Base-by-base conservation (phyloP, 192 early-diverging fungal species). In the Podila horticola region DNA sequence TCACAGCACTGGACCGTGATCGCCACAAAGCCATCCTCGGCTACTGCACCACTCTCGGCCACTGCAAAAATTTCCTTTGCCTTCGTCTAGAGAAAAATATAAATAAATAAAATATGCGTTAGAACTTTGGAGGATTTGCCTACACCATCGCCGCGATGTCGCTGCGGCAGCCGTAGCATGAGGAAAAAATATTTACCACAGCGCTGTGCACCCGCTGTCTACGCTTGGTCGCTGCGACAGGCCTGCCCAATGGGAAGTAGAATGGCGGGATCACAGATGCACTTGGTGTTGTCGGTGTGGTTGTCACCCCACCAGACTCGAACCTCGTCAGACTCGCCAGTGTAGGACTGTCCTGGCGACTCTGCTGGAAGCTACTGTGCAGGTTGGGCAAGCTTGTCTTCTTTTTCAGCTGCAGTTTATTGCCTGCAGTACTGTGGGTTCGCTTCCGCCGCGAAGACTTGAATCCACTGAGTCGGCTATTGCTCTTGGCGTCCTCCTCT, bases 1-100 rank as follows among this genome's bases (percentile, higher is more conserved):
- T 83, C 88, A 59, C 92, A 93, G 33, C 76, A 81, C 29, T 81
- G 65, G n/a, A 69, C 57, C 17, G 67, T 91, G 30, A 91, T 83
- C 36, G 75, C 67, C 20, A 79, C 67, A 85, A 91, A 89, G 48
- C 86, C 86, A 1, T 69, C 74, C 70, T 88, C 87, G 20, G 74
- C n/a, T 36, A 81, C 8, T 2, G 34, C 38, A 8, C 62, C 76
- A 52, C 69, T 72, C 62, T 81, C 66, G 30, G 65, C 17, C 24
- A 51, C 65, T 8, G 61, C 66, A 59, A 81, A 81, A 22, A 81
- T 64, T 22, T 81, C 76, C 12, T 72, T 81, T 5, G 70, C 70
- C 26, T 81, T 81, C 4, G 45, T 36, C 76, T 81, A 60, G 20
- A 61, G 26, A 48, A 58, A 19, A 45, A 41, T 10, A 34, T 36